phyloP scores from a whole-genome alignment of 2,329 filamentous ascomycete genomes.

The Scedosporium boydii region DNA sequence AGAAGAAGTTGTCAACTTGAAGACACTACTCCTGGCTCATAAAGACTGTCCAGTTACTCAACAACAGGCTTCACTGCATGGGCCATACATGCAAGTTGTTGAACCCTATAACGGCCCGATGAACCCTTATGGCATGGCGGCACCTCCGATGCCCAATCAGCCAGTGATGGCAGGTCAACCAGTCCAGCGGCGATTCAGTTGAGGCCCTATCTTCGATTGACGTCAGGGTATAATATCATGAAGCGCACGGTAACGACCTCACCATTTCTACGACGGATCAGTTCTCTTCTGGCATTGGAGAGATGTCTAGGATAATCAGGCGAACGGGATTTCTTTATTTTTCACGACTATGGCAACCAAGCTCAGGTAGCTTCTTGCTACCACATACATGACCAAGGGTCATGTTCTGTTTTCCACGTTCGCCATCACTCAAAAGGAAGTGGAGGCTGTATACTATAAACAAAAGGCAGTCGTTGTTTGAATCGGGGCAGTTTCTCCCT shows the following conservation, averaged over 20 bases:
- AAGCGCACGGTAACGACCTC: neutral
- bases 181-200: conserved; percentile 48
- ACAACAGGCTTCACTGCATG: conserved; percentile 55
- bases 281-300: neutral
- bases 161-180: conserved; percentile 47
- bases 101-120: conserved; percentile 46
- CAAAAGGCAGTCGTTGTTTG: neutral
- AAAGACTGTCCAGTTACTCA: conserved; percentile 94
- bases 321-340: no score
- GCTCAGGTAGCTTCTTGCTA: neutral
- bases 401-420: neutral
- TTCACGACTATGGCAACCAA: neutral
- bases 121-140: conserved; percentile 50
- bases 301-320: no score
- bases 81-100: conserved; percentile 45
- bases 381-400: neutral
- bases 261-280: neutral
- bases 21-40: conserved; percentile 84
- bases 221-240: neutral
- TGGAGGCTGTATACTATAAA: conserved; percentile 6
- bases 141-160: conserved; percentile 36
- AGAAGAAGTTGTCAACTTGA: conserved; percentile 91
- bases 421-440: neutral
- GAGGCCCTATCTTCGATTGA: conserved; percentile 18
- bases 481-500: neutral